These are phyloP conservation scores for Trypanosoma boissoni DNA, from an alignment of 208 protist genomes.

Conservation along the genomic window DNA sequence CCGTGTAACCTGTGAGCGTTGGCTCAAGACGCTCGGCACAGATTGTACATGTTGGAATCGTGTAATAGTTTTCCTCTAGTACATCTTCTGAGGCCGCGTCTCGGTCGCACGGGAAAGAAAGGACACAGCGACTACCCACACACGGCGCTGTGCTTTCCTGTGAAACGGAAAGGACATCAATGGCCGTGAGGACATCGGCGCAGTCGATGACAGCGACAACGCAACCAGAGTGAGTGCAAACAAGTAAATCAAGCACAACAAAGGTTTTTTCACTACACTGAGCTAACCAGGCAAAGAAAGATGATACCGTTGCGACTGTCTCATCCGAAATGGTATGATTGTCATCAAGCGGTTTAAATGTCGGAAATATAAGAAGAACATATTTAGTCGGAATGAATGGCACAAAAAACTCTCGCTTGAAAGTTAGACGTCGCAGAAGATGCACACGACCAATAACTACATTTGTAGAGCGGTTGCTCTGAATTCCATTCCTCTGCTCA, in stretches of 20 bases:
- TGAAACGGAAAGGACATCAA: constrained; percentile 41
- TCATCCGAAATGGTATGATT: constrained; percentile 33
- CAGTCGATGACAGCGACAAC: constrained; percentile 47
- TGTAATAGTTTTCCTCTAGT: constrained; percentile 46
- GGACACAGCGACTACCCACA: constrained; percentile 19
- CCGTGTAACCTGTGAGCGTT: constrained; percentile 51
- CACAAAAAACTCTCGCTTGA: constrained; percentile 71
- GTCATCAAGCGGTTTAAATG: constrained; percentile 35
- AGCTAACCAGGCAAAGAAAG: constrained; percentile 20
- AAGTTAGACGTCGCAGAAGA: constrained; percentile 51
- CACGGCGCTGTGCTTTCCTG: constrained; percentile 26
- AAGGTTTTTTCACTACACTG: constrained; percentile 19
- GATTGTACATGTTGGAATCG: constrained; percentile 72
- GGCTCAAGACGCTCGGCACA: constrained; percentile 77
- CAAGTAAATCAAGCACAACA: constrained; percentile 36
- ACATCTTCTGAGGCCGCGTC: constrained; percentile 6
- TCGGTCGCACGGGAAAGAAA: constrained; percentile 24
- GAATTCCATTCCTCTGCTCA: constrained; percentile 15
- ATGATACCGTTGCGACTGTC: constrained; percentile 2
- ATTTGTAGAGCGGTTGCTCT: background rate
- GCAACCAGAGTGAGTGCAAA: constrained; percentile 54
- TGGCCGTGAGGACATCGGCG: constrained; percentile 36
- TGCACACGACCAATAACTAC: constrained; percentile 40
- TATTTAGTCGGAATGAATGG: constrained; percentile 70
- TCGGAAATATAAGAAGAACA: constrained; percentile 66